Percentiles rank a stretch among this genome's conserved stretches.
Evolutionary conservation across 495 filamentous ascomycete genomes (phyloP).

Genomic region (Evernia prunastri): DNA sequence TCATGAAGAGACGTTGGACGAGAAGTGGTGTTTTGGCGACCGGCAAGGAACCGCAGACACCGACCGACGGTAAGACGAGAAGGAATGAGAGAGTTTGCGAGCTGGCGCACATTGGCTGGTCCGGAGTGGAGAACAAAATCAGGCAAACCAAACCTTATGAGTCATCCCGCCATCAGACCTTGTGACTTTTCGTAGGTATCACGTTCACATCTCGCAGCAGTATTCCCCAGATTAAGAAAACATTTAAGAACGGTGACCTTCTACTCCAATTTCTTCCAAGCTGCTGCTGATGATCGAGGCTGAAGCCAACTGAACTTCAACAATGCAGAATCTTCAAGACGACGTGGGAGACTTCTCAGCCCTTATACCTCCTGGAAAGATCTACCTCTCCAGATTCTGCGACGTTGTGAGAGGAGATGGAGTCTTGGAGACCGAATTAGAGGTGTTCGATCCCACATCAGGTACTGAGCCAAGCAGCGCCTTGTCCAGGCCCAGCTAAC

Average conservation of each 20-base stretch:
- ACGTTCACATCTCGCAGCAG: not conserved
- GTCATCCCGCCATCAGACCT: not conserved
- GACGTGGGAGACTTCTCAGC: not conserved
- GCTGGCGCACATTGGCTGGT: not conserved
- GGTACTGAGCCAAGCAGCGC: not conserved
- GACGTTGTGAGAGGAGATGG: not conserved
- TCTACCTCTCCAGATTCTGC: not conserved
- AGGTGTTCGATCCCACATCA: not conserved
- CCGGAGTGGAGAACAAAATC: not conserved
- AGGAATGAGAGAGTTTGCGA: not conserved
- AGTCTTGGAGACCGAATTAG: not conserved
- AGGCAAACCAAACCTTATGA: constrained; percentile 1
- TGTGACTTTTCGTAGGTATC: not conserved
- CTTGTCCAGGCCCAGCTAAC: not conserved
- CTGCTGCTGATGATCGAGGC: not conserved
- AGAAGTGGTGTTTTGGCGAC: not conserved
- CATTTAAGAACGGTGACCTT: not conserved
- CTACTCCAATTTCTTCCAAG: not conserved
- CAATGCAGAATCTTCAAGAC: not conserved
- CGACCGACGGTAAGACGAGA: not conserved
- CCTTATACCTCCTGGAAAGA: not conserved
- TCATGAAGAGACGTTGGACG: not conserved
- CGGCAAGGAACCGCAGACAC: not conserved
- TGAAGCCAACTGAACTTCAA: not conserved
- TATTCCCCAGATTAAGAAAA: not conserved